Evolutionary conservation across 805 yeast genomes (phyloP).

Genomic region (Cyberlindnera petersonii): DNA sequence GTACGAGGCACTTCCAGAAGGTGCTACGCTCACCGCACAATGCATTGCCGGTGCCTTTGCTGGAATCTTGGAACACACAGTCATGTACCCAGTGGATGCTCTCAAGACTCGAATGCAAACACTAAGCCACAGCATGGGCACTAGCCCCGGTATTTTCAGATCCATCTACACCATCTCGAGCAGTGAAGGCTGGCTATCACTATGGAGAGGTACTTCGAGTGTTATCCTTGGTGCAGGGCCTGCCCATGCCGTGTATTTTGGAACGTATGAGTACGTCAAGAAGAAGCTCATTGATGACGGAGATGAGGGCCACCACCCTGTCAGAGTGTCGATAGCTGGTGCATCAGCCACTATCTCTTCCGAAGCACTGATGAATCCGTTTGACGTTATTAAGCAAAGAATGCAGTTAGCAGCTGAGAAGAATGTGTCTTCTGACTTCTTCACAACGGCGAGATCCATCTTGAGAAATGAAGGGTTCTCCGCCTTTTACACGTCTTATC

Average conservation of each 20-base stretch:
- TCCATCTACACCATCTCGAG: conserved; percentile 71
- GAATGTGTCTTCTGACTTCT: conserved; percentile 7
- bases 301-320: conserved; percentile 57
- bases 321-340: conserved; percentile 83
- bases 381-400: conserved; percentile 92
- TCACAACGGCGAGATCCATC: conserved; percentile 17
- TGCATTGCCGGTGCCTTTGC: conserved; percentile 94
- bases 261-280: conserved; percentile 78
- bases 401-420: conserved; percentile 56
- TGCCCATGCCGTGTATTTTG: conserved; percentile 96
- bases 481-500: conserved; percentile 88
- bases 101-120: conserved; percentile 90
- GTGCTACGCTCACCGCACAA: conserved; percentile 77
- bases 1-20: conserved; percentile 87
- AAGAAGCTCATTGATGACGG: conserved; percentile 30
- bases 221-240: conserved; percentile 97
- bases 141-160: conserved; percentile 34
- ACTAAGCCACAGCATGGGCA: conserved; percentile 11
- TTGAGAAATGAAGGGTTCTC: conserved; percentile 54
- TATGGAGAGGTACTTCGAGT: conserved; percentile 93
- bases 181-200: conserved; percentile 78
- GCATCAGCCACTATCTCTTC: conserved; percentile 88
- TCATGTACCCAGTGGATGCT: conserved; percentile 94
- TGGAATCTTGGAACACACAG: conserved; percentile 96
- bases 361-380: conserved; percentile 96